A percentile compares a stretch with the other conserved stretches of the same genome.
Evolutionary conservation across 2,329 filamentous ascomycete species (phyloP).

Genomic region (Stachybotrys chlorohalonatus): DNA sequence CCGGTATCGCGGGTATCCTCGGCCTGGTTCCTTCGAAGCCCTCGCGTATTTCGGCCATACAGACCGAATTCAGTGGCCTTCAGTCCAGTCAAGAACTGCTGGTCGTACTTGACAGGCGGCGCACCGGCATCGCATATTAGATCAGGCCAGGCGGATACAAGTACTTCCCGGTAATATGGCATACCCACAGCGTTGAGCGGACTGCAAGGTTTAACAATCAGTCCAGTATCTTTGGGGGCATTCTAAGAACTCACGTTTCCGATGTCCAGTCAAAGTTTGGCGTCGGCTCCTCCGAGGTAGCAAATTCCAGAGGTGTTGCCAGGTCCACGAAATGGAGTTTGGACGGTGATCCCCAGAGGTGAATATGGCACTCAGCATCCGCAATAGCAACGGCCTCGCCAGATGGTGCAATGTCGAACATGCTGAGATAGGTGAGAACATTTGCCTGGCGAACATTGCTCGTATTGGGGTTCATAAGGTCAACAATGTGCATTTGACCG

Average conservation of each 20-base stretch:
- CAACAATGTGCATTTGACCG: constrained; percentile 91
- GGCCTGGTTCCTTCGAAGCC: constrained; percentile 69
- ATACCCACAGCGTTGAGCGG: constrained; percentile 81
- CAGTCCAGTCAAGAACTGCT: constrained; percentile 57
- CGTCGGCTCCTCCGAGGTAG: constrained; percentile 52
- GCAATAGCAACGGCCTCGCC: constrained; percentile 77
- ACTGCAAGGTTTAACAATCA: constrained; percentile 26
- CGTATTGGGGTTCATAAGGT: constrained; percentile 86
- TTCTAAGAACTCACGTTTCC: constrained; percentile 49
- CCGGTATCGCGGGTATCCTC: constrained; percentile 63
- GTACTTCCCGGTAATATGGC: constrained; percentile 82
- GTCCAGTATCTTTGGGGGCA: too few species aligned
- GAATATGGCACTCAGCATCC: constrained; percentile 69
- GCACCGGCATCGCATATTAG: constrained; percentile 78
- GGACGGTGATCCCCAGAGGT: constrained; percentile 79
- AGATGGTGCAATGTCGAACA: constrained; percentile 79
- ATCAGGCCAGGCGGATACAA: constrained; percentile 88
- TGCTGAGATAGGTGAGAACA: constrained; percentile 62
- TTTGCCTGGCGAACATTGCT: constrained; percentile 80
- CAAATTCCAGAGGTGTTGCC: constrained; percentile 67
- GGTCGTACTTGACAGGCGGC: constrained; percentile 67
- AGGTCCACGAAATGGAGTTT: constrained; percentile 85
- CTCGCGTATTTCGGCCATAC: constrained; percentile 69
- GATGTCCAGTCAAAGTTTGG: constrained; percentile 58
- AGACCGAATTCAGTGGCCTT: constrained; percentile 66